Evolutionary conservation across 352 stramenopile species (phyloP), one percentile per base, ranked within the genome.

Genomic region (Pseudoperonospora humuli): DNA sequence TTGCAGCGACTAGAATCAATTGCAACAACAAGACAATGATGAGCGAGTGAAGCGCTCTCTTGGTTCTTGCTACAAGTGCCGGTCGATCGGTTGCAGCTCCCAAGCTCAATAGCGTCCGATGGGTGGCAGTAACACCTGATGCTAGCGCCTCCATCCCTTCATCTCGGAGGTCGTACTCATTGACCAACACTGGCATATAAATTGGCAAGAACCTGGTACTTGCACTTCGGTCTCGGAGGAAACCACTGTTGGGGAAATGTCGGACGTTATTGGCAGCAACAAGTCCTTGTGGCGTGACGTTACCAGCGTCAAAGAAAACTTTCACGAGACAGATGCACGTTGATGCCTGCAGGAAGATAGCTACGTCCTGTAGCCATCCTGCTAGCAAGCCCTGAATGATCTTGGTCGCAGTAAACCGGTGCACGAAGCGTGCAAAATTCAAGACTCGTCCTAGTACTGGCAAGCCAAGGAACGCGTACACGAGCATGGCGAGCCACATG

Each of bases 301-400:
- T 50, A 9, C 60, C 28, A 10, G 43, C 44, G 53, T 84, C 67
- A 18, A 84, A 57, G 27, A 84, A 54, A 23, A 81, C 53, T 48
- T 86, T 86, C 11, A 84, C 70, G 14, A 86, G 39, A 47, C 70
- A 79, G 28, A 86, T 80, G 33, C 77, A 57, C 2, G 75, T 86
- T 11, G 67, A 69, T 0, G 71, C 60, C 36, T 86, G 75, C 17
- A 76, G 50, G 25, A 86, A 83, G 24, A 84, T 65, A 2, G 75
- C 75, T 26, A 83, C 44, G 40, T 86, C 75, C 32, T 86, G 71
- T 21, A 70, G 46, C 25, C 76, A 38, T 0, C 75, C 75, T 1
- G 57, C 69, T 8, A 68, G 7, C 24, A 86, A 50, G 1, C 67
- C 67, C 32, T 77, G 65, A 1, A 78, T 0, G 31, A 86, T 74